Conservation (phyloP, 1,139 yeast genomes). For the Yamadazyma dendronema region DNA sequence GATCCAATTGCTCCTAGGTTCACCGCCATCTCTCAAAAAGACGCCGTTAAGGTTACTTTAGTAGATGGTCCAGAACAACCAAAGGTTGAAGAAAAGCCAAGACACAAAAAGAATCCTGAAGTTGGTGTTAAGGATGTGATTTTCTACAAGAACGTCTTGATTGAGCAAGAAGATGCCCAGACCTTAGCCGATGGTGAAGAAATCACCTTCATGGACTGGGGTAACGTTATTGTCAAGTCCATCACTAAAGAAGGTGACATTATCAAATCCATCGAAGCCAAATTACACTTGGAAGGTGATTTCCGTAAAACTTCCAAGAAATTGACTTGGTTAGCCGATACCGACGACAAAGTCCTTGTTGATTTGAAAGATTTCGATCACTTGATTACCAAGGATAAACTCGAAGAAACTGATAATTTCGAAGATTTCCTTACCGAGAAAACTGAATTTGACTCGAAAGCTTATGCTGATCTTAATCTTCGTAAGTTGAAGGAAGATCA, state of each 20-base stretch:
- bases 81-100: slow-evolving; percentile 71
- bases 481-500: slow-evolving; percentile 78
- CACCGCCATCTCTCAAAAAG: slow-evolving; percentile 65
- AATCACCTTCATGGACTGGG: slow-evolving; percentile 98
- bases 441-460: slow-evolving; percentile 81
- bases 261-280: slow-evolving; percentile 62
- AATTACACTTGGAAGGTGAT: slow-evolving; percentile 91
- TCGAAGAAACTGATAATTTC: slow-evolving; percentile 92
- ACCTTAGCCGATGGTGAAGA: slow-evolving; percentile 75
- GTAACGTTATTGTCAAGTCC: slow-evolving; percentile 81
- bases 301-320: slow-evolving; percentile 96
- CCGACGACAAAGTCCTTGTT: slow-evolving; percentile 65
- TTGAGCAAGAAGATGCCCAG: slow-evolving; percentile 90
- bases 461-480: slow-evolving; percentile 80
- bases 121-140: slow-evolving; percentile 83
- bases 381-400: slow-evolving; percentile 90
- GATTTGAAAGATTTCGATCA: slow-evolving; percentile 93
- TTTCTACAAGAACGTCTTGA: slow-evolving; percentile 59
- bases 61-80: slow-evolving; percentile 69
- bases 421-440: slow-evolving; percentile 89
- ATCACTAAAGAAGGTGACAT: slow-evolving; percentile 64
- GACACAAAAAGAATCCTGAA: slow-evolving; percentile 93
- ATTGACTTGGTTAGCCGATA: slow-evolving; percentile 91
- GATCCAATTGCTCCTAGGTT: slow-evolving; percentile 97
- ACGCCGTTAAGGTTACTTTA: slow-evolving; percentile 66